Base-by-base conservation (phyloP, 208 protist genomes). In the Trypanosoma theileri region DNA sequence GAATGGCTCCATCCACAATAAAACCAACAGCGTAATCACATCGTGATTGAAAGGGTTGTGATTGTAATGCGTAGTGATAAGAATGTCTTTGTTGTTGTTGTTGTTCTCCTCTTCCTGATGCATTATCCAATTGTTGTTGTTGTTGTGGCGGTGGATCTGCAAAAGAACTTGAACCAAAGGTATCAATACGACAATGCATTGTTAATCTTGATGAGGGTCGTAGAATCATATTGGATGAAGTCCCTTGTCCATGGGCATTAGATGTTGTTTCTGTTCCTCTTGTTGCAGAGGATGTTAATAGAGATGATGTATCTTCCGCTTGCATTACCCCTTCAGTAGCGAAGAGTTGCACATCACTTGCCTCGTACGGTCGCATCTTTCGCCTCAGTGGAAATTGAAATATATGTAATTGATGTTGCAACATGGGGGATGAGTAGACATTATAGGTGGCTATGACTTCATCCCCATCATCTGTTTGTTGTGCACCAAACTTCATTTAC, bases 351-450 rank as follows among this genome's bases (percentile, higher is more conserved):
- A 79, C 78, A 9, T 85, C 76, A n/a, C 77, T 84, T 4, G 81
- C 69, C 42, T 97, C 90, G 51, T 96, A 94, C 6, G 90, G 87
- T 0, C 89, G 81, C 17, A 83, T 66, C 24, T 63, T 79, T 6
- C 71, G 60, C 7, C 92, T 79, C 51, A 94, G 61, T 17, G 92
- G 88, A 66, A 90, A 97, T 69, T 96, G 90, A 60, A 97, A 96
- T 50, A 97, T 77, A 53, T 97, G 89, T 19, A 88, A 52, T 21
- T 93, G 77, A 0, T 85, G 69, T 17, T 77, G 69, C 12, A 91
- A 70, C 17, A 77, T 77, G 11, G 84, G 75, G 10, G 86, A 82
- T 41, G 80, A 66, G 63, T 89, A 97, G 0, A 97, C 85, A 42
- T 80, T 86, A 42, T 92, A 95, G 0, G 84, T 84, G 1, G 80